phyloP scores from a whole-genome alignment of 139 green algal species.

The Volvox reticuliferus region DNA sequence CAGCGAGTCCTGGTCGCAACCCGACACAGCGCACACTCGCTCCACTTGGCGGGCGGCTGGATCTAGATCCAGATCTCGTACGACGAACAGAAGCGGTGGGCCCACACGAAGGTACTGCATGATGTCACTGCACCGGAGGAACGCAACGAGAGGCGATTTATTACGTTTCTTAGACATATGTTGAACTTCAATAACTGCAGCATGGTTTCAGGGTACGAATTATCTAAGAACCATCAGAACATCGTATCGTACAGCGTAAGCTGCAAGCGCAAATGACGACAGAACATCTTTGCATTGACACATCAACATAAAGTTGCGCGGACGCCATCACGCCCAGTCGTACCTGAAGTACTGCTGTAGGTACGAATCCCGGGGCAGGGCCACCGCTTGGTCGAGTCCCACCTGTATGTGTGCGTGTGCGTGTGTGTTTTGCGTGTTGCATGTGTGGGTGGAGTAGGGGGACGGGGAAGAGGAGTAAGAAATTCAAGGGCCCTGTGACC shows the following conservation, averaged over 20 bases:
- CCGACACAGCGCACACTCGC: conserved; percentile 79
- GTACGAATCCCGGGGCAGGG: conserved; percentile 92
- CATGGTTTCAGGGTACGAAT: too few relatives aligned
- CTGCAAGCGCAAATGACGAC: not conserved
- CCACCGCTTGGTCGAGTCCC: conserved; percentile 91
- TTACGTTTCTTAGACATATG: too few relatives aligned
- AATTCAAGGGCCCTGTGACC: too few relatives aligned
- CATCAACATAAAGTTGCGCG: not conserved
- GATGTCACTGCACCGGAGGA: conserved; percentile 64
- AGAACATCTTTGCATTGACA: too few relatives aligned
- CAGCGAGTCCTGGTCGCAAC: conserved; percentile 83
- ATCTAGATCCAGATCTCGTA: conserved; percentile 80
- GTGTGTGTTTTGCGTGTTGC: not conserved
- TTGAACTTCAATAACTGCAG: too few relatives aligned
- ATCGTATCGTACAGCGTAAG: not conserved
- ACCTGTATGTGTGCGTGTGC: conserved; percentile 45
- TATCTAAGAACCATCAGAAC: too few relatives aligned
- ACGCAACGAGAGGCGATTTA: not conserved
- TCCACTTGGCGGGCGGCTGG: conserved; percentile 65
- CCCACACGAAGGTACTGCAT: conserved; percentile 85
- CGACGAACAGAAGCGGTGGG: conserved; percentile 88
- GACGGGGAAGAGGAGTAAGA: too few relatives aligned
- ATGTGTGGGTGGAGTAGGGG: too few relatives aligned
- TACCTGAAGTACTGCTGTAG: conserved; percentile 91
- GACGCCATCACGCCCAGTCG: not conserved